phyloP scores from a whole-genome alignment of 2,329 filamentous ascomycete species.

The Metarhizium album region DNA sequence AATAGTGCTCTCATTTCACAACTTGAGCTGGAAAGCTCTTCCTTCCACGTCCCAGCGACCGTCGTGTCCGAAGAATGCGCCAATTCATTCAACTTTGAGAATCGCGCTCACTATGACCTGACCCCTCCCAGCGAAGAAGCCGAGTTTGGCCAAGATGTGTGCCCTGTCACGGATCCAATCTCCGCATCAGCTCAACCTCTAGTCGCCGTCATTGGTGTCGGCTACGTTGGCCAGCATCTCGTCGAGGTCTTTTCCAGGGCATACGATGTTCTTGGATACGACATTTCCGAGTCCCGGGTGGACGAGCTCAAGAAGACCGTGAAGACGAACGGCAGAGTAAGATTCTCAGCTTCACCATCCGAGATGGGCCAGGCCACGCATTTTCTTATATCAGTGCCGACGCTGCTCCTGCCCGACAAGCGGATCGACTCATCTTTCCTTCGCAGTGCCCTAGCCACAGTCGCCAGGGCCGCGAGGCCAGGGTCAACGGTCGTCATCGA shows the following conservation, averaged over 20 bases:
- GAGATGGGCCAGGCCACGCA: constrained; percentile 34
- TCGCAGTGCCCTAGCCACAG: constrained; percentile 29
- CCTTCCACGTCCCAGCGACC: neutral
- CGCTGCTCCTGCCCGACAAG: constrained; percentile 34
- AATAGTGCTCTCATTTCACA: neutral
- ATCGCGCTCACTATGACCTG: constrained; percentile 20
- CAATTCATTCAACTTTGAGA: constrained; percentile 8
- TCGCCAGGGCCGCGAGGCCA: constrained; percentile 28
- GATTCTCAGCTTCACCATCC: constrained; percentile 26
- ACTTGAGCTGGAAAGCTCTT: neutral
- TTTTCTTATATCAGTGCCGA: constrained; percentile 44
- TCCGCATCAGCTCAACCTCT: constrained; percentile 17
- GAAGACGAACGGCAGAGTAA: constrained; percentile 16
- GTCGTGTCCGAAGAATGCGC: neutral
- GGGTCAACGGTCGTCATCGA: constrained; percentile 41
- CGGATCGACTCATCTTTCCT: constrained; percentile 37
- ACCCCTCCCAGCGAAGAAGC: constrained; percentile 23
- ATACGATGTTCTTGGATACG: constrained; percentile 36
- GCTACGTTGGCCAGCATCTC: constrained; percentile 41
- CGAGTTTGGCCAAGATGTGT: constrained; percentile 14
- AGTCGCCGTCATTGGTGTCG: constrained; percentile 40
- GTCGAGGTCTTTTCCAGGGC: constrained; percentile 29
- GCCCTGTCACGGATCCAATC: constrained; percentile 1
- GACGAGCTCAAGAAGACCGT: constrained; percentile 21
- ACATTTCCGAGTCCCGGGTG: constrained; percentile 31